These are phyloP conservation scores for Raffaelea arxii DNA, from an alignment of 2,329 filamentous ascomycete genomes.

Conservation along the genomic window DNA sequence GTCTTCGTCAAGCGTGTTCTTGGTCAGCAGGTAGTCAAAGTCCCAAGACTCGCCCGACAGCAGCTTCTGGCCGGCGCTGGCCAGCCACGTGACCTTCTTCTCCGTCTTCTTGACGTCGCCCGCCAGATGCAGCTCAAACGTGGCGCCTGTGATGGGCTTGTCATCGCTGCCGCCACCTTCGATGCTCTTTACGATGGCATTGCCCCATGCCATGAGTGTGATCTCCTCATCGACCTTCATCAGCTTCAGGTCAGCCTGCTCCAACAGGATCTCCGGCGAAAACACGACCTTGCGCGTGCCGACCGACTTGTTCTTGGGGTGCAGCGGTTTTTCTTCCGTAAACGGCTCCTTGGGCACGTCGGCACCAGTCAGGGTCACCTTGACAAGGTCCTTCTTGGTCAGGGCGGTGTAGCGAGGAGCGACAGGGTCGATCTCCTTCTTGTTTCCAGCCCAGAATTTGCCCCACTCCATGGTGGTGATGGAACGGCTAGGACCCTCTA, in stretches of 20 bases:
- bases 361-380: constrained; percentile 57
- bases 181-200: constrained; percentile 67
- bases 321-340: constrained; percentile 71
- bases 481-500: constrained; percentile 67
- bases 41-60: constrained; percentile 81
- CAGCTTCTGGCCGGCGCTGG: constrained; percentile 63
- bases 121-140: constrained; percentile 79
- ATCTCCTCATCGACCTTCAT: constrained; percentile 85
- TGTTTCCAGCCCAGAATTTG: constrained; percentile 64
- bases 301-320: constrained; percentile 78
- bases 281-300: constrained; percentile 80
- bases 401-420: constrained; percentile 68
- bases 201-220: constrained; percentile 95
- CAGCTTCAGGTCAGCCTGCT: constrained; percentile 74
- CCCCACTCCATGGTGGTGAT: constrained; percentile 80
- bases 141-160: constrained; percentile 57
- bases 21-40: constrained; percentile 91
- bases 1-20: constrained; percentile 86
- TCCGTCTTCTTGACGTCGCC: constrained; percentile 92
- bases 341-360: constrained; percentile 54
- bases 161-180: constrained; percentile 34
- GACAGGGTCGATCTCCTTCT: constrained; percentile 72
- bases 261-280: constrained; percentile 65
- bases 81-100: constrained; percentile 95
- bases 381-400: constrained; percentile 59